Evolutionary conservation across 768 basidiomycete species (phyloP).

Genomic region (Suillus brevipes): DNA sequence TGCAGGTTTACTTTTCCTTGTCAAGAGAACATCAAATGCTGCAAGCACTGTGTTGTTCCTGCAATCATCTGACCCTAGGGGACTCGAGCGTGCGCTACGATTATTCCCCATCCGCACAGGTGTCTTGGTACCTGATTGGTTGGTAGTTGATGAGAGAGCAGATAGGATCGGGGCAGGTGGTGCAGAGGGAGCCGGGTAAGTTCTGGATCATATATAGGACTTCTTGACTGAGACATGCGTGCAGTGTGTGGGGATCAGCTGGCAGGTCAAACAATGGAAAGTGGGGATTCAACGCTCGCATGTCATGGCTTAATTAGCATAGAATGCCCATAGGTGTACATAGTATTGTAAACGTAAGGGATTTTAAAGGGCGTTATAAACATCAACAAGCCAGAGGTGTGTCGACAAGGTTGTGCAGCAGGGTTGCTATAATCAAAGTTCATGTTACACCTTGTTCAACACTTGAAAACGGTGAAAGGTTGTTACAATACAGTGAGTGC

Average conservation of each 20-base stretch:
- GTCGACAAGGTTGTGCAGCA: constrained; percentile 10
- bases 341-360: constrained; percentile 33
- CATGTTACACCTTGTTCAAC: constrained; percentile 57
- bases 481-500: constrained; percentile 88
- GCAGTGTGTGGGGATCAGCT: constrained; percentile 33
- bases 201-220: background rate
- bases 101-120: constrained; percentile 89
- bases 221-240: constrained; percentile 11
- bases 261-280: constrained; percentile 17
- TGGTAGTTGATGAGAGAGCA: constrained; percentile 54
- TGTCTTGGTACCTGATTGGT: constrained; percentile 74
- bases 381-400: constrained; percentile 6
- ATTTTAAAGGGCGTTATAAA: constrained; percentile 12
- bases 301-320: constrained; percentile 52
- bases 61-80: constrained; percentile 52
- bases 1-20: constrained; percentile 51
- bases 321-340: constrained; percentile 33
- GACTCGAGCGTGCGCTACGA: constrained; percentile 66
- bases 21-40: constrained; percentile 17
- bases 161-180: constrained; percentile 71
- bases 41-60: constrained; percentile 53
- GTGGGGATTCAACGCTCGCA: constrained; percentile 48
- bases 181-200: constrained; percentile 75
- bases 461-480: constrained; percentile 49
- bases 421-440: constrained; percentile 41